A percentile compares a stretch with the other conserved stretches of the same genome.
Evolutionary conservation across 140 eudicot species (phyloP).

Genomic region (Ambrosia hybrid): DNA sequence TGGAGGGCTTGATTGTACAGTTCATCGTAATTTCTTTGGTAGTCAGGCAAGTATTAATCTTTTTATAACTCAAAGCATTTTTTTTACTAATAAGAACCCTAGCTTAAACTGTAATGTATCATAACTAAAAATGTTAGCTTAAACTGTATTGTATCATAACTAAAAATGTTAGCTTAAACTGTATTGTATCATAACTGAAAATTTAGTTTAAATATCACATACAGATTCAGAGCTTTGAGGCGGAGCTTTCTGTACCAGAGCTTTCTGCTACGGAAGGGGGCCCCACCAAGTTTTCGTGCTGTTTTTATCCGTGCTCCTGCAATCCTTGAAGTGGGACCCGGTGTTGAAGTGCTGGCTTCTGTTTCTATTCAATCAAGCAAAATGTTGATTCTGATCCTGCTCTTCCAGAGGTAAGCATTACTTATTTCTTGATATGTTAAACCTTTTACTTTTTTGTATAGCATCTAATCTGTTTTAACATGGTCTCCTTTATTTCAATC

Average conservation of each 20-base stretch:
- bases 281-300: conserved; percentile 80
- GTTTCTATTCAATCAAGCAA: conserved; percentile 46
- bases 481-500: conserved; percentile 1
- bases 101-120: background rate
- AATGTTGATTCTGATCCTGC: conserved; percentile 19
- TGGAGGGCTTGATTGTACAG: conserved; percentile 96
- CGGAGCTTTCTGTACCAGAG: conserved; percentile 71
- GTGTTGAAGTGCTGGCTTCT: conserved; percentile 84
- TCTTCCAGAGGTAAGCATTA: conserved; percentile 48
- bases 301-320: conserved; percentile 98
- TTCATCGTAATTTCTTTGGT: conserved; percentile 92
- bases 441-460: conserved; percentile 1
- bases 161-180: no score
- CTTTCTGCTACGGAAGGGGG: conserved; percentile 85
- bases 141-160: no score
- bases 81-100: background rate
- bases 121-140: no score
- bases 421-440: background rate
- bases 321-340: conserved; percentile 92
- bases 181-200: background rate
- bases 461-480: background rate
- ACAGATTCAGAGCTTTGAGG: conserved; percentile 92
- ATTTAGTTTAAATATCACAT: background rate
- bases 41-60: conserved; percentile 64
- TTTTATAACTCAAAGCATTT: background rate